Evolutionary conservation across 2,329 filamentous ascomycete genomes (phyloP).

Genomic region (Exophiala oligosperma): DNA sequence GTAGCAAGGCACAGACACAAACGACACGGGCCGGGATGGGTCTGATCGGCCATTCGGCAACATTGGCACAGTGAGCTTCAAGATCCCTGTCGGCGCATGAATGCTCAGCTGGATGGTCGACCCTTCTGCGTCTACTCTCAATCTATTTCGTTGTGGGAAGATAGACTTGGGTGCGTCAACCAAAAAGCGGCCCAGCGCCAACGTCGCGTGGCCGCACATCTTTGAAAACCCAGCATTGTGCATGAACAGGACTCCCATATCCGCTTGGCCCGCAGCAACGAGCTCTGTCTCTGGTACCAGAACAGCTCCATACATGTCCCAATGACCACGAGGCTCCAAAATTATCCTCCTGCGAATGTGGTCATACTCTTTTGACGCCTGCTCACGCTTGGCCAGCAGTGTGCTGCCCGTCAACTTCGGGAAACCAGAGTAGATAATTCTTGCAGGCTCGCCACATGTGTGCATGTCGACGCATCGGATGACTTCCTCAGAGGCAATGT

Average conservation of each 20-base stretch:
- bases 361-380: slow-evolving; percentile 41
- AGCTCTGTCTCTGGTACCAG: slow-evolving; percentile 45
- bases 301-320: slow-evolving; percentile 55
- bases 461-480: slow-evolving; percentile 43
- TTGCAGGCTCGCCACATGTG: slow-evolving; percentile 51
- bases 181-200: slow-evolving; percentile 49
- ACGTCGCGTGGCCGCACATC: slow-evolving; percentile 55
- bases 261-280: slow-evolving; percentile 40
- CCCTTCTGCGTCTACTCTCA: slow-evolving; percentile 28
- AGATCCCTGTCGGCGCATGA: slow-evolving; percentile 49
- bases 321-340: slow-evolving; percentile 51
- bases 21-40: slow-evolving; percentile 39
- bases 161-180: slow-evolving; percentile 46
- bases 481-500: not conserved
- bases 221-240: slow-evolving; percentile 52
- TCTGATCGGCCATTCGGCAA: slow-evolving; percentile 36
- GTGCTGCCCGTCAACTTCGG: slow-evolving; percentile 39
- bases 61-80: slow-evolving; percentile 43
- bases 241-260: slow-evolving; percentile 51
- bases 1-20: slow-evolving; percentile 46
- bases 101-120: slow-evolving; percentile 37
- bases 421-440: slow-evolving; percentile 47
- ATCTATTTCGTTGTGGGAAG: slow-evolving; percentile 39
- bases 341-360: slow-evolving; percentile 45
- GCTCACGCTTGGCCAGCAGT: slow-evolving; percentile 42